phyloP scores from a whole-genome alignment of 73 alveolate genomes.

The Tetrahymena thermophila region DNA sequence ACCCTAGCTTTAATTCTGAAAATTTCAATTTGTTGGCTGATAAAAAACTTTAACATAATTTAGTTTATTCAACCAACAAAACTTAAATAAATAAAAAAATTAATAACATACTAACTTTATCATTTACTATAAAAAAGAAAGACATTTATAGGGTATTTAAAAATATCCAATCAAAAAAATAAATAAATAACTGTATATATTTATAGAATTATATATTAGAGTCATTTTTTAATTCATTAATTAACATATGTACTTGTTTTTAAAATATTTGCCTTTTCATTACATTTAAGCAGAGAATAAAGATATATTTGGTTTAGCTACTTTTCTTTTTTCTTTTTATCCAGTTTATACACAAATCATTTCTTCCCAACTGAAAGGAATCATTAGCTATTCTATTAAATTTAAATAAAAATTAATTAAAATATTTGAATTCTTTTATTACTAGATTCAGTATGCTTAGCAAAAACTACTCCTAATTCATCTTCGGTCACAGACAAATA shows the following conservation, averaged over 20 bases:
- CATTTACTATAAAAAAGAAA: too few relatives aligned
- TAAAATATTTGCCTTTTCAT: too few relatives aligned
- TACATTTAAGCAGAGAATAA: neutral
- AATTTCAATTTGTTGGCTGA: neutral
- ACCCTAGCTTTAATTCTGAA: neutral
- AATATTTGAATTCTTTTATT: neutral
- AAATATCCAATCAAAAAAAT: neutral
- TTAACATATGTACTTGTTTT: too few relatives aligned
- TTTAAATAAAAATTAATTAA: neutral
- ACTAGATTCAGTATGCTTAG: constrained; percentile 42
- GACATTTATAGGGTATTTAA: too few relatives aligned
- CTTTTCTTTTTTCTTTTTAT: constrained; percentile 56
- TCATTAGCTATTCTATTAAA: constrained; percentile 39
- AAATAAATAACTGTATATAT: neutral
- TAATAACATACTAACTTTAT: too few relatives aligned
- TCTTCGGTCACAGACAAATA: constrained; percentile 51
- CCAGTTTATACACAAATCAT: constrained; percentile 41
- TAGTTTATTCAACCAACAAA: too few relatives aligned
- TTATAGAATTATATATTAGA: neutral
- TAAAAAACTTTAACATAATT: too few relatives aligned
- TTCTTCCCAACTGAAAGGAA: constrained; percentile 51
- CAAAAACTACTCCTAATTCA: constrained; percentile 57
- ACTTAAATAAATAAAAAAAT: too few relatives aligned
- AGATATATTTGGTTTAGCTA: constrained; percentile 52
- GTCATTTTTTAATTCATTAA: too few relatives aligned